phyloP scores from a whole-genome alignment of 148 eudicot genomes.

The Tetragonia tetragonoides region DNA sequence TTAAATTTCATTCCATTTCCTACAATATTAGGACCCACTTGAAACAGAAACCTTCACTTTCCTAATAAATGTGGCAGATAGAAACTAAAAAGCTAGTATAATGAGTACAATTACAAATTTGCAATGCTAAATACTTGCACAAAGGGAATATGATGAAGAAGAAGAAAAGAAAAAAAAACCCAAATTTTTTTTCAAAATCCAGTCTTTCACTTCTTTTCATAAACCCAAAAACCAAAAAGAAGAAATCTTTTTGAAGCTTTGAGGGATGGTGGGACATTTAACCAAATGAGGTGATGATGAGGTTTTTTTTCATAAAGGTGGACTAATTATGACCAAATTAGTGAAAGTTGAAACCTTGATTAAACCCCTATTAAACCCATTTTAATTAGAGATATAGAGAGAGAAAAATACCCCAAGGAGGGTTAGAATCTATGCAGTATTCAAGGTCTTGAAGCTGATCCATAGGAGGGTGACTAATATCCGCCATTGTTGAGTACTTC shows the following conservation, averaged over 20 bases:
- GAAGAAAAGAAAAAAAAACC: background rate
- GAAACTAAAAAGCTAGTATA: background rate
- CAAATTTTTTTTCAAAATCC: background rate
- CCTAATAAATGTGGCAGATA: slow-evolving; percentile 21
- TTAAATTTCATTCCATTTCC: slow-evolving; percentile 32
- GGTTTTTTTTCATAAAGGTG: slow-evolving; percentile 2
- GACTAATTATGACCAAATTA: slow-evolving; percentile 27
- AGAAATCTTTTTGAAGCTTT: slow-evolving; percentile 18
- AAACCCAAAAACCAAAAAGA: slow-evolving; percentile 16
- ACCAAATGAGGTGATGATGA: slow-evolving; percentile 15
- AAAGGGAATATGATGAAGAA: background rate
- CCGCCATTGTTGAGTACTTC: slow-evolving; percentile 62
- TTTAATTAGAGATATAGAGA: background rate
- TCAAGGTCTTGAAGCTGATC: slow-evolving; percentile 99
- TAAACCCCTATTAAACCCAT: background rate
- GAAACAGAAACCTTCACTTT: slow-evolving; percentile 25
- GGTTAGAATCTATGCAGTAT: slow-evolving; percentile 97
- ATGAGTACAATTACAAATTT: background rate
- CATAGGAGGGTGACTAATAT: slow-evolving; percentile 87
- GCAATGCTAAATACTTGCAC: background rate
- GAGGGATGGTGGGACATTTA: slow-evolving; percentile 32
- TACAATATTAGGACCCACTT: slow-evolving; percentile 30
- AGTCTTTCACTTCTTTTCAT: slow-evolving; percentile 14
- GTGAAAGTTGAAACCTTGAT: background rate
- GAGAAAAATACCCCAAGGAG: slow-evolving; percentile 79